A percentile compares a stretch with the other conserved stretches of the same genome.
phyloP scores from a whole-genome alignment of 805 yeast species.

The Starmerella etchellsii region DNA sequence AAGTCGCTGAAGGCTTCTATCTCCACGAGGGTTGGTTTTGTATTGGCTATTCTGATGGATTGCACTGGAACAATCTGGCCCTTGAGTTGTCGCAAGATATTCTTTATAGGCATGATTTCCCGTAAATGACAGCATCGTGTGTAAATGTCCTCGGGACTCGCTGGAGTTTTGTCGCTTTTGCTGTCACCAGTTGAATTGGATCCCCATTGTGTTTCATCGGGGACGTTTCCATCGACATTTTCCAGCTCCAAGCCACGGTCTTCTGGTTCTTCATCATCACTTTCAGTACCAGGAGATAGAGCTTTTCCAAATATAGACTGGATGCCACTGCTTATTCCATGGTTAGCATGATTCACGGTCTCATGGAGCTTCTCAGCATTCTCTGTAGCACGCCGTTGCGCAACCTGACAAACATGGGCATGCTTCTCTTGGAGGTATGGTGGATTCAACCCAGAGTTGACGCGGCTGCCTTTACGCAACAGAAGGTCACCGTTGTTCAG shows the following conservation, averaged over 20 bases:
- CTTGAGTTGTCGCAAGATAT: slow-evolving; percentile 67
- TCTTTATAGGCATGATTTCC: slow-evolving; percentile 85
- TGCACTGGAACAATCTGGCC: slow-evolving; percentile 67
- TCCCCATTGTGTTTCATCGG: not conserved
- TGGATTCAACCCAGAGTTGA: slow-evolving; percentile 2
- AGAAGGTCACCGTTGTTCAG: slow-evolving; percentile 22
- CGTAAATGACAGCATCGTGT: slow-evolving; percentile 88
- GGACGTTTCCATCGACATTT: slow-evolving; percentile 1
- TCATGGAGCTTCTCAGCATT: slow-evolving; percentile 19
- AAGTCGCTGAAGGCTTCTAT: slow-evolving; percentile 81
- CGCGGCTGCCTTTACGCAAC: slow-evolving; percentile 9
- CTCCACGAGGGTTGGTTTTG: slow-evolving; percentile 83
- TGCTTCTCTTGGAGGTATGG: slow-evolving; percentile 17
- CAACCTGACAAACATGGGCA: slow-evolving; percentile 9
- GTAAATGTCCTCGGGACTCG: slow-evolving; percentile 42
- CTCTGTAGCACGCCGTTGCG: slow-evolving; percentile 17
- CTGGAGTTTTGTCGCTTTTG: not conserved
- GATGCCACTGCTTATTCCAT: not conserved
- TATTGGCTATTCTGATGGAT: slow-evolving; percentile 59
- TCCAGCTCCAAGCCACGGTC: not conserved
- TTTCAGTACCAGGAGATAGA: not conserved
- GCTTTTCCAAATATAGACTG: not conserved
- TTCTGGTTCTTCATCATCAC: slow-evolving; percentile 10
- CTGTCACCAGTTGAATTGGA: not conserved
- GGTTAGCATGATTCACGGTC: slow-evolving; percentile 1